A percentile compares a stretch with the other conserved stretches of the same genome.
phyloP scores from a whole-genome alignment of 176 grass and related monocot species.

The Chloris gayana region DNA sequence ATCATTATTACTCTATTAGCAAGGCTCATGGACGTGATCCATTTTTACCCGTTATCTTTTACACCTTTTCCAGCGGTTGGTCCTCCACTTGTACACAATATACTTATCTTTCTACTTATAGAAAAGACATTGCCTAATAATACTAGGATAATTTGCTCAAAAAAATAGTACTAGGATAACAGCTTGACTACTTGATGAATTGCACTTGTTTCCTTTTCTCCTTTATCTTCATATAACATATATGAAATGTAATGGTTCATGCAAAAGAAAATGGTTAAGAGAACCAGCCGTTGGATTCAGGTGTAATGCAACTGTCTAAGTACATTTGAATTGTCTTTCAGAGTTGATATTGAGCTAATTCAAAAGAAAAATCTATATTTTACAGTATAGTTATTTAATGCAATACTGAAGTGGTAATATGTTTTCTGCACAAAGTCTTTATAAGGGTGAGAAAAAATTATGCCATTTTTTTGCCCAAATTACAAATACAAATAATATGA shows the following conservation, averaged over 20 bases:
- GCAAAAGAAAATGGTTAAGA: not conserved
- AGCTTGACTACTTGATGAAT: slow-evolving; percentile 3
- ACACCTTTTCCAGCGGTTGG: not conserved
- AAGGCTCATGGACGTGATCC: not conserved
- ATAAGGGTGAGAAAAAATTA: too few relatives aligned
- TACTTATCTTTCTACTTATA: not conserved
- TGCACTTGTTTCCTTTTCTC: not conserved
- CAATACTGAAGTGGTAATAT: not conserved
- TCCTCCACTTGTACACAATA: slow-evolving; percentile 7
- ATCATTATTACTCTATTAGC: slow-evolving; percentile 28
- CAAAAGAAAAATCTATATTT: not conserved
- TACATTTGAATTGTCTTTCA: not conserved
- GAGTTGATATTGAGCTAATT: not conserved
- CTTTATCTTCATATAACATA: not conserved
- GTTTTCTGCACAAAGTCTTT: too few relatives aligned
- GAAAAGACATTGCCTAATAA: slow-evolving; percentile 4
- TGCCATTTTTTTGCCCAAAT: too few relatives aligned
- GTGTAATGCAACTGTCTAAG: too few relatives aligned
- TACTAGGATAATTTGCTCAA: not conserved
- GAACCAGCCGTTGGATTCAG: not conserved
- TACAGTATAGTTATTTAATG: not conserved
- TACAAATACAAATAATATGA: too few relatives aligned
- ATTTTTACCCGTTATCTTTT: not conserved
- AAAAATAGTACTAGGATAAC: not conserved
- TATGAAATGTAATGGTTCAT: not conserved